Conservation (phyloP, 2,329 filamentous ascomycete genomes). For the Calonectria hongkongensis region DNA sequence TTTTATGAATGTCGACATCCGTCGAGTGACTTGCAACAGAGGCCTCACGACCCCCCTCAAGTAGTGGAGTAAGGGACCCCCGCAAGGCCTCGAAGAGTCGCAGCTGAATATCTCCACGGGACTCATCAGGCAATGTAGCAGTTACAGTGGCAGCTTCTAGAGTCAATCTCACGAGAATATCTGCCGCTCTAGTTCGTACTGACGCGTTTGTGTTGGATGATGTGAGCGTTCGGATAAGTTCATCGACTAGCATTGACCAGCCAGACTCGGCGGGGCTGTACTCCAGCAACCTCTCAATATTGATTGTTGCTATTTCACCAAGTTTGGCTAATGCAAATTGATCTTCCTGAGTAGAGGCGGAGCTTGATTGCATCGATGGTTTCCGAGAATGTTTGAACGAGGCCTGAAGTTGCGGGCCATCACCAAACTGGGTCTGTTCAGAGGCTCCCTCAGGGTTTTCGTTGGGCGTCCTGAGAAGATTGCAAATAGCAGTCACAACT, state of each 20-base stretch:
- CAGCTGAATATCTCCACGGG: slow-evolving; percentile 79
- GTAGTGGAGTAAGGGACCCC: slow-evolving; percentile 74
- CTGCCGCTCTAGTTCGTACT: slow-evolving; percentile 77
- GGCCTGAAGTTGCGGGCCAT: slow-evolving; percentile 58
- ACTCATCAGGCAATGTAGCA: slow-evolving; percentile 68
- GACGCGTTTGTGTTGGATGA: slow-evolving; percentile 68
- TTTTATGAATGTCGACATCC: slow-evolving; percentile 87
- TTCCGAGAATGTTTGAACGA: slow-evolving; percentile 66
- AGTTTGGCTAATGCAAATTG: slow-evolving; percentile 83
- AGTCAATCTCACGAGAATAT: slow-evolving; percentile 76
- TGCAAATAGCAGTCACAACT: slow-evolving; percentile 84
- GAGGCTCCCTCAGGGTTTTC: slow-evolving; percentile 45
- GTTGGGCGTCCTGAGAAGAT: slow-evolving; percentile 68
- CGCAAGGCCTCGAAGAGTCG: slow-evolving; percentile 81
- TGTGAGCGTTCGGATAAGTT: slow-evolving; percentile 71
- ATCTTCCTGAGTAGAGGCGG: slow-evolving; percentile 76
- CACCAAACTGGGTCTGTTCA: slow-evolving; percentile 47
- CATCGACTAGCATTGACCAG: slow-evolving; percentile 80
- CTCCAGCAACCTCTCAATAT: slow-evolving; percentile 83
- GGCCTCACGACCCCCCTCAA: slow-evolving; percentile 69
- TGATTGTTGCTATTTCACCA: slow-evolving; percentile 83
- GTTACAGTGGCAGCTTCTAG: slow-evolving; percentile 76
- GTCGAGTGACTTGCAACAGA: slow-evolving; percentile 77
- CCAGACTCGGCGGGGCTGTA: slow-evolving; percentile 81
- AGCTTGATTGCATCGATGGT: slow-evolving; percentile 65